Percentiles rank a stretch among this genome's conserved stretches.
These are phyloP conservation scores for Eucalyptus decipiens DNA, from an alignment of 345 rosid species.

Conservation along the genomic window DNA sequence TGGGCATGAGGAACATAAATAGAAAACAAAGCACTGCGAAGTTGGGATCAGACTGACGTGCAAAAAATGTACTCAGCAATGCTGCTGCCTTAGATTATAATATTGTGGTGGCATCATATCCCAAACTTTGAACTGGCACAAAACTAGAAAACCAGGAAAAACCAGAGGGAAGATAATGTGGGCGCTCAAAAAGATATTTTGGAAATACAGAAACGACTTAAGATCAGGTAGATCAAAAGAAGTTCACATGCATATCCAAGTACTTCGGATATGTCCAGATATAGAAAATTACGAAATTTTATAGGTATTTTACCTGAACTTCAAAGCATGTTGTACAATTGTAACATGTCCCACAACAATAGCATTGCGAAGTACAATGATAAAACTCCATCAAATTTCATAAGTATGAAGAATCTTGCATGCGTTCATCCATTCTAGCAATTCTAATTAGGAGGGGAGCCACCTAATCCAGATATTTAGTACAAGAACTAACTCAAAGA, in stretches of 20 bases:
- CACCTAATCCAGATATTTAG: not conserved
- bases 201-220: not conserved
- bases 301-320: not conserved
- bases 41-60: conserved; percentile 62
- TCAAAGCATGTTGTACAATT: not conserved
- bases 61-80: conserved; percentile 37
- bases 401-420: not conserved
- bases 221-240: not conserved
- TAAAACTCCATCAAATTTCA: not conserved
- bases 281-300: not conserved
- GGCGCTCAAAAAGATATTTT: not conserved
- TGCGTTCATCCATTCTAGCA: not conserved
- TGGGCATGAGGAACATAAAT: not conserved
- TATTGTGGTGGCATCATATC: conserved; percentile 30
- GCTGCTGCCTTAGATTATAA: conserved; percentile 20
- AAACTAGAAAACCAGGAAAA: not conserved
- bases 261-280: not conserved
- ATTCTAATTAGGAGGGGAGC: not conserved
- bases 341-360: not conserved
- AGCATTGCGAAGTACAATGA: not conserved
- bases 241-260: not conserved
- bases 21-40: not conserved
- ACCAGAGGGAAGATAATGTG: not conserved
- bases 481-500: not conserved
- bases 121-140: conserved; percentile 1